These are phyloP conservation scores for Penicillium fimorum DNA, from an alignment of 495 filamentous ascomycete species.

Conservation along the genomic window DNA sequence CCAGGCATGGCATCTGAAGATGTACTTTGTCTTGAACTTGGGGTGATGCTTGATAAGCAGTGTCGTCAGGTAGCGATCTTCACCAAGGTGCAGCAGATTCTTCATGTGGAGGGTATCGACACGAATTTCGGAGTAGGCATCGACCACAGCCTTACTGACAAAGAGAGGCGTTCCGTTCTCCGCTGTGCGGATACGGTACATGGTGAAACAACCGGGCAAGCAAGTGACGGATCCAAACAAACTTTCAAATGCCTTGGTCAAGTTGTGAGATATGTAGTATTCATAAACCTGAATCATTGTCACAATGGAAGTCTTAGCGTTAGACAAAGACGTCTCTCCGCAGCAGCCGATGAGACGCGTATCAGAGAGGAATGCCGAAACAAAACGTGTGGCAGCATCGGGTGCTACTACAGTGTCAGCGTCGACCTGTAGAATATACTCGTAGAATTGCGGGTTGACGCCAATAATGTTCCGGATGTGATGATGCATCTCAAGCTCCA, in stretches of 20 bases:
- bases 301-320: conserved; percentile 86
- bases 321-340: conserved; percentile 90
- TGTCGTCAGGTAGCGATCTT: conserved; percentile 95
- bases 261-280: conserved; percentile 98
- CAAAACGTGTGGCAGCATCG: conserved; percentile 90
- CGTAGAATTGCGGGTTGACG: conserved; percentile 97
- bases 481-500: conserved; percentile 98
- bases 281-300: conserved; percentile 99
- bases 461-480: conserved; percentile 99
- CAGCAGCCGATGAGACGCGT: conserved; percentile 90
- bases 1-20: conserved; percentile 87
- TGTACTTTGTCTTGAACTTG: conserved; percentile 97
- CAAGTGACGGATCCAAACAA: conserved; percentile 97
- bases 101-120: conserved; percentile 99
- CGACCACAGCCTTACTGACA: conserved; percentile 85
- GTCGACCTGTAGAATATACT: conserved; percentile 95
- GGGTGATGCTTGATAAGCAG: conserved; percentile 89
- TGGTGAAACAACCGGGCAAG: conserved; percentile 95
- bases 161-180: conserved; percentile 95
- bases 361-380: conserved; percentile 86
- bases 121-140: conserved; percentile 82
- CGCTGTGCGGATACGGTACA: conserved; percentile 94
- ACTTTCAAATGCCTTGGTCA: conserved; percentile 97
- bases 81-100: conserved; percentile 86
- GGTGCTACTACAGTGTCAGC: conserved; percentile 92